Percentiles rank a stretch among this genome's conserved stretches.
phyloP scores from a whole-genome alignment of 305 asterid species.

The Fraxinus ornus region DNA sequence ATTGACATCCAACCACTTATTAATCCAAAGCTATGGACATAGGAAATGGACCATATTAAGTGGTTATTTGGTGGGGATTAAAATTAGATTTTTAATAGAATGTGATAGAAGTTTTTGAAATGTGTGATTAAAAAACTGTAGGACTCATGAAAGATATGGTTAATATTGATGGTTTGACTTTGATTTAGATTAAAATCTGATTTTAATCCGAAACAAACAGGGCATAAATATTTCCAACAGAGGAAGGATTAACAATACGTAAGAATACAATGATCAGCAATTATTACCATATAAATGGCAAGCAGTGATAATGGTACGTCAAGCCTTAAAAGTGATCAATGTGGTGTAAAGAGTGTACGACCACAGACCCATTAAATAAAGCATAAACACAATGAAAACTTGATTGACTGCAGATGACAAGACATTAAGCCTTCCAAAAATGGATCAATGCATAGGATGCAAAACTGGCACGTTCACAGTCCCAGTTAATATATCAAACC shows the following conservation, averaged over 20 bases:
- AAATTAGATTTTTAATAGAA: too few species aligned
- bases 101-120: too few species aligned
- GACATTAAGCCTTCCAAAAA: background rate
- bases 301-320: too few species aligned
- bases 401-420: background rate
- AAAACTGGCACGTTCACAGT: background rate
- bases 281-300: too few species aligned
- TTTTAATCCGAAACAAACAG: too few species aligned
- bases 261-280: background rate
- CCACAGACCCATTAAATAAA: background rate
- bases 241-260: background rate
- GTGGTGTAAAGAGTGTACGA: background rate
- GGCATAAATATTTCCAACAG: background rate
- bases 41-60: background rate
- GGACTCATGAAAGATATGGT: too few species aligned
- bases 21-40: background rate
- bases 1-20: background rate
- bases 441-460: background rate
- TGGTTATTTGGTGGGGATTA: too few species aligned
- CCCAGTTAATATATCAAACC: background rate
- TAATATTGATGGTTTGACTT: too few species aligned
- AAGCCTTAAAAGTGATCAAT: background rate
- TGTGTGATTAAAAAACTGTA: too few species aligned
- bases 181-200: too few species aligned
- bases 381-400: background rate